phyloP scores from a whole-genome alignment of 1,284 basidiomycete genomes.

The Heliocybe sulcata region DNA sequence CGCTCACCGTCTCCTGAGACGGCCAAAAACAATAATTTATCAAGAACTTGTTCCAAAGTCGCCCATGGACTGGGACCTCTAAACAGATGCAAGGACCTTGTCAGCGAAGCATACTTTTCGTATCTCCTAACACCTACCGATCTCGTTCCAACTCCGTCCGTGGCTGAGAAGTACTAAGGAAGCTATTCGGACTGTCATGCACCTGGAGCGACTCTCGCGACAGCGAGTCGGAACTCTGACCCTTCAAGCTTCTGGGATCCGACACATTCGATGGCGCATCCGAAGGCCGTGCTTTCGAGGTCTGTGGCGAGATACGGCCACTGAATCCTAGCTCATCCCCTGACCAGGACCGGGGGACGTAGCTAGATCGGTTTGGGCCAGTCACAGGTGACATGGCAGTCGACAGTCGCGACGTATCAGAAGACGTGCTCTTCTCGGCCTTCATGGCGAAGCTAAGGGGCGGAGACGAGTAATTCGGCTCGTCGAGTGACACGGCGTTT shows the following conservation, averaged over 20 bases:
- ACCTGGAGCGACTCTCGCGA: no score
- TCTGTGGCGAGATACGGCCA: background rate
- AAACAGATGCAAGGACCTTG: background rate
- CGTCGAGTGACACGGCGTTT: conserved; percentile 16
- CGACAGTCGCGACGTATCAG: background rate
- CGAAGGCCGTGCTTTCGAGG: background rate
- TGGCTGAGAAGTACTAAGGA: no score
- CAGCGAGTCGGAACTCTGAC: background rate
- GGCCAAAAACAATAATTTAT: conserved; percentile 68
- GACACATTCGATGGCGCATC: background rate
- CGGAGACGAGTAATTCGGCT: conserved; percentile 64
- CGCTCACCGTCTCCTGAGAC: conserved; percentile 71
- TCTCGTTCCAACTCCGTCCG: background rate
- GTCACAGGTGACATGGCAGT: background rate
- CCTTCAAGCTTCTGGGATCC: background rate
- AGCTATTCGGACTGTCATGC: no score
- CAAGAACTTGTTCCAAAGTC: conserved; percentile 65
- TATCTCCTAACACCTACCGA: background rate
- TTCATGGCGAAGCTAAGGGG: conserved; percentile 45
- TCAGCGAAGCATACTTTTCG: background rate
- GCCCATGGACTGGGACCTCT: conserved; percentile 54
- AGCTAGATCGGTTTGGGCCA: background rate
- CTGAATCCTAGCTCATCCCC: background rate
- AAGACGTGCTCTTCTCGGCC: background rate
- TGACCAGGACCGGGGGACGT: background rate